Conservation (phyloP, 202 grass and related monocot species). For the Eragrostis tef region DNA sequence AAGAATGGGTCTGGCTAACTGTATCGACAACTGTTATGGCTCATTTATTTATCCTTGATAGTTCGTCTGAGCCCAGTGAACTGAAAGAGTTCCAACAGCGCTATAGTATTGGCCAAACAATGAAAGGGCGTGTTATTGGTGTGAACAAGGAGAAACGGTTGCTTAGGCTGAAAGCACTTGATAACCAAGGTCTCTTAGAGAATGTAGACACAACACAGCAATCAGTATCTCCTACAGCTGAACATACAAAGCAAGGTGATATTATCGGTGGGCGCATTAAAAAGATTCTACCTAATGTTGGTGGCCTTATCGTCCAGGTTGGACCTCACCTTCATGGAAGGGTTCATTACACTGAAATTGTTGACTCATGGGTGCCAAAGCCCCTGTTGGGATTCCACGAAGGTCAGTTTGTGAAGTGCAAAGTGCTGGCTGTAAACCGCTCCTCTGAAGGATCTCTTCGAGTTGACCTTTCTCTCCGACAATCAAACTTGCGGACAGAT, state of each 20-base stretch:
- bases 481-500: conserved; percentile 51
- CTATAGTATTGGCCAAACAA: conserved; percentile 70
- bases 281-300: conserved; percentile 84
- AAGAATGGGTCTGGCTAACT: conserved; percentile 87
- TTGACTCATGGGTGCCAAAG: conserved; percentile 76
- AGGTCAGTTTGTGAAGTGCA: conserved; percentile 95
- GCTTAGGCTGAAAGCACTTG: conserved; percentile 64
- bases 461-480: conserved; percentile 83
- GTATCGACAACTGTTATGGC: conserved; percentile 82
- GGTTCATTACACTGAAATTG: conserved; percentile 95
- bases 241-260: conserved; percentile 75
- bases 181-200: conserved; percentile 17
- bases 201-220: conserved; percentile 45
- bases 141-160: conserved; percentile 78
- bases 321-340: conserved; percentile 93
- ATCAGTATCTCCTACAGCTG: conserved; percentile 34
- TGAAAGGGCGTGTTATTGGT: conserved; percentile 65
- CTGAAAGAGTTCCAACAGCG: conserved; percentile 74
- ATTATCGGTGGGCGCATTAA: conserved; percentile 82
- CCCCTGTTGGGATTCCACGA: conserved; percentile 73
- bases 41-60: conserved; percentile 87
- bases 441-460: conserved; percentile 75
- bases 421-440: conserved; percentile 67
- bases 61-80: conserved; percentile 71
- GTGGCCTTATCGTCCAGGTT: conserved; percentile 84